Evolutionary conservation across 2,329 filamentous ascomycete species (phyloP).

Genomic region (Pseudomassariella vexata): DNA sequence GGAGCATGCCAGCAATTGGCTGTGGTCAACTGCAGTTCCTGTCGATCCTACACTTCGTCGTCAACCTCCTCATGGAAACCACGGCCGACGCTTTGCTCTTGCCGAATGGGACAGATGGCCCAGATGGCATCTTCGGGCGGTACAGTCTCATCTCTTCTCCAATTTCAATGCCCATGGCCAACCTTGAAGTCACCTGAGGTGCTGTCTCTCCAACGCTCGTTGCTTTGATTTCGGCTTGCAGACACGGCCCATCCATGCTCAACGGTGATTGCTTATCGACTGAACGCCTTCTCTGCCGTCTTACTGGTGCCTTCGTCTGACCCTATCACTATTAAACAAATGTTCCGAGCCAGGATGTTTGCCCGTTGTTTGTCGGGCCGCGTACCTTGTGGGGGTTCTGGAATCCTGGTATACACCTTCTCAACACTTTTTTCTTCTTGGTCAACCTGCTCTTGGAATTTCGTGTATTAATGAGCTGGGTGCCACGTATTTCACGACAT

Average conservation of each 20-base stretch:
- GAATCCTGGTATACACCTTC: too few relatives aligned
- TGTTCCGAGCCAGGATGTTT: too few relatives aligned
- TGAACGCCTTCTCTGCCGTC: not conserved
- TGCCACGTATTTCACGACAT: too few relatives aligned
- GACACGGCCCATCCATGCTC: constrained; percentile 1
- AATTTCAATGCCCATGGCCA: too few relatives aligned
- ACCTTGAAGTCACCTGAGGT: too few relatives aligned
- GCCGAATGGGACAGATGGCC: too few relatives aligned
- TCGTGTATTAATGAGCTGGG: constrained; percentile 1
- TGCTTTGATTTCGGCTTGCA: not conserved
- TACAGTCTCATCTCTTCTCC: too few relatives aligned
- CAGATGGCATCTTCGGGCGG: too few relatives aligned
- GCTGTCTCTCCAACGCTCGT: not conserved
- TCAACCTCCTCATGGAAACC: not conserved
- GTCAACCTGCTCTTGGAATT: not conserved
- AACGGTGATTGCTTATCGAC: not conserved
- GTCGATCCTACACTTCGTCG: not conserved
- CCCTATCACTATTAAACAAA: not conserved
- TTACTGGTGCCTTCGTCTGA: constrained; percentile 6
- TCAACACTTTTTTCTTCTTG: not conserved
- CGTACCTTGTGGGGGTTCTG: too few relatives aligned
- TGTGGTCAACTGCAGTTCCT: not conserved
- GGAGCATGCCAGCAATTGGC: constrained; percentile 8
- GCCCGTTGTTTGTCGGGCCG: too few relatives aligned
- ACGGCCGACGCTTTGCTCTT: not conserved